Base-by-base conservation (phyloP, 768 basidiomycete species). In the Boletus coccyginus region DNA sequence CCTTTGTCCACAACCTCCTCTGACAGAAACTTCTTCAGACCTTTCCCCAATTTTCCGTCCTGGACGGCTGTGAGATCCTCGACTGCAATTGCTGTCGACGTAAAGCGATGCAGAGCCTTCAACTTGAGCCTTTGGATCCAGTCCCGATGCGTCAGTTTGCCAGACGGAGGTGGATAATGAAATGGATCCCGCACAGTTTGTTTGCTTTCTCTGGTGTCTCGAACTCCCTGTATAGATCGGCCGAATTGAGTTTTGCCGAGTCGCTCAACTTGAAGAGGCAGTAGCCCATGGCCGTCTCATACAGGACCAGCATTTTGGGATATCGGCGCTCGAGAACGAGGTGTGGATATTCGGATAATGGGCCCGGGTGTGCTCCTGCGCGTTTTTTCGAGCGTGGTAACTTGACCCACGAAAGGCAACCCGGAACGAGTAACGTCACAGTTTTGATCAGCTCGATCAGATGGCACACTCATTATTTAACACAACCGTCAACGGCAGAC, bases 211-310 rank as follows among this genome's bases (percentile, higher is more conserved):
- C 94, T 42, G 95, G 93, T 47, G 86, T 90, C 75, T 94, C 86
- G 66, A 98, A 98, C 73, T 95, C 90, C 76, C 89, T 86, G 83
- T 88, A 91, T 47, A 98, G 74, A 74, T 97, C 87, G 53, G 88
- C 87, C 62, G 84, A 88, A 68, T 87, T 84, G 51, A 96, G 77
- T 78, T 95, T 97, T 53, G 89, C 90, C 40, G 91, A 79, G 75
- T 94, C 88, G 51, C 88, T 87, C 61, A 96, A 81, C 75, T 97
- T 97, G 87, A 99, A 98, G 52, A 99, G 88, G 79, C 92, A 94
- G 80, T 94, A 98, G 74, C 96, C 94, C 74, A 96, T 84, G 40
- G 94, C 84, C 2, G 94, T 94, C 78, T 98, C 97, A 78, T 94
- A 94, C 61, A 99, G 81, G 44, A 98, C 95, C 74, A 98, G 84